Percentiles rank a stretch among this genome's conserved stretches.
Evolutionary conservation across 805 yeast species (phyloP).

Genomic region (Myxozyma lipomycoides): DNA sequence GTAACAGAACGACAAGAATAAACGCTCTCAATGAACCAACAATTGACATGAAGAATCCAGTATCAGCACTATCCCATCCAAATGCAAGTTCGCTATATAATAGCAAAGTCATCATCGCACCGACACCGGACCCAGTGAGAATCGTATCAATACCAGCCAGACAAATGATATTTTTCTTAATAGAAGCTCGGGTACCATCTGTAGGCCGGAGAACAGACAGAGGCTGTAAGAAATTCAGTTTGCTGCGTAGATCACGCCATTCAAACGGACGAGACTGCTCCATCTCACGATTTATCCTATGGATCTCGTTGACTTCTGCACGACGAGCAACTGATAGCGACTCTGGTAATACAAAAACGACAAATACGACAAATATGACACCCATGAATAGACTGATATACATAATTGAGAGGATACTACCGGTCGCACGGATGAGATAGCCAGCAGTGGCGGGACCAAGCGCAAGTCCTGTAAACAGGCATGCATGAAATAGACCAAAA

Average conservation of each 20-base stretch:
- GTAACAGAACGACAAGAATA: slow-evolving; percentile 30
- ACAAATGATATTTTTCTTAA: slow-evolving; percentile 14
- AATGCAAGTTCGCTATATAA: slow-evolving; percentile 33
- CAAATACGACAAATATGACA: slow-evolving; percentile 8
- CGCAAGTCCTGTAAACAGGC: slow-evolving; percentile 33
- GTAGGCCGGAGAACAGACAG: slow-evolving; percentile 27
- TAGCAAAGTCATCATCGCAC: slow-evolving; percentile 25
- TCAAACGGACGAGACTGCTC: slow-evolving; percentile 3
- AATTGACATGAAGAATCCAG: slow-evolving; percentile 35
- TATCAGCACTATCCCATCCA: slow-evolving; percentile 36
- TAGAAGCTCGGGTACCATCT: slow-evolving; percentile 3
- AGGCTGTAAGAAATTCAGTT: slow-evolving; percentile 30
- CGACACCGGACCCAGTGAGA: slow-evolving; percentile 22
- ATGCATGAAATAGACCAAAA: slow-evolving; percentile 33
- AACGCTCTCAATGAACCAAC: slow-evolving; percentile 32
- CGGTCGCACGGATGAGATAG: slow-evolving; percentile 22
- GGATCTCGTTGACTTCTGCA: slow-evolving; percentile 19
- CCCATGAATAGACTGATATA: slow-evolving; percentile 6
- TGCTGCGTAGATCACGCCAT: slow-evolving; percentile 4
- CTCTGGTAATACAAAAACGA: slow-evolving; percentile 22
- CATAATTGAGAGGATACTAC: slow-evolving; percentile 12
- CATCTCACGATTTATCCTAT: slow-evolving; percentile 6
- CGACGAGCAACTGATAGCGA: slow-evolving; percentile 22
- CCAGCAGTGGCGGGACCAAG: slow-evolving; percentile 32
- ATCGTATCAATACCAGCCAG: slow-evolving; percentile 23